Evolutionary conservation across 192 early-diverging fungal genomes (phyloP), one percentile per base, ranked within the genome.

Genomic region (Globomyces pollinis-pini): DNA sequence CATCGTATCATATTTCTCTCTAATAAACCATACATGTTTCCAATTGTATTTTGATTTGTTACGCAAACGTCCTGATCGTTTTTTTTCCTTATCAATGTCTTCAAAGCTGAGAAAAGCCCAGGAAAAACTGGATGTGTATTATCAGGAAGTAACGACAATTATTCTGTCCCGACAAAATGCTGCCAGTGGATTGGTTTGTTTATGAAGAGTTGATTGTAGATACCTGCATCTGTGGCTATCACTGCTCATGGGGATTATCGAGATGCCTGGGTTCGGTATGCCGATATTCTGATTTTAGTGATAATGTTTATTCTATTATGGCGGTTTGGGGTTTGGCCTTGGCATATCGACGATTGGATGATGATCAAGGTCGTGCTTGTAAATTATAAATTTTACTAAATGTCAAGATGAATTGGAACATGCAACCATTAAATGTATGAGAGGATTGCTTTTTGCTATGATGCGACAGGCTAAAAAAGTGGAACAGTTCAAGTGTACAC

Each of bases 221-320:
- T 93, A 50, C 90, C 88, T 6, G 90, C 90, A 9, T 89, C 87
- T 1, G 86, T 89, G 13, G 90, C 90, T 26, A 80, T 93, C 20
- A 93, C 88, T 7, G 85, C 79, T 1, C 90, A 93, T 62, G 90
- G 90, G 26, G 84, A 93, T 70, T 89, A 90, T 62, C 71, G 81
- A n/a, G 90, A 91, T 78, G 88, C 90, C 30, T 91, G 88, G 90
- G 89, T 92, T 50, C 68, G 44, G 44, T 47, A 47, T 47, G 21
- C n/a, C 16, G 3, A 26, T 42, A 26, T 3, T 47, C 28, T 15
- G 28, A 11, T 2, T 2, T n/a, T 4, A 47, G 87, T 58, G 90
- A 92, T 72, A 92, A 92, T 55, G 90, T 93, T 1, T 90, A 93
- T 64, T 91, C 90, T 7, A 93, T 93, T 60, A 75, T 85, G 60